Conservation (phyloP, 768 basidiomycete species). For the Tricholoma bakamatsutake region DNA sequence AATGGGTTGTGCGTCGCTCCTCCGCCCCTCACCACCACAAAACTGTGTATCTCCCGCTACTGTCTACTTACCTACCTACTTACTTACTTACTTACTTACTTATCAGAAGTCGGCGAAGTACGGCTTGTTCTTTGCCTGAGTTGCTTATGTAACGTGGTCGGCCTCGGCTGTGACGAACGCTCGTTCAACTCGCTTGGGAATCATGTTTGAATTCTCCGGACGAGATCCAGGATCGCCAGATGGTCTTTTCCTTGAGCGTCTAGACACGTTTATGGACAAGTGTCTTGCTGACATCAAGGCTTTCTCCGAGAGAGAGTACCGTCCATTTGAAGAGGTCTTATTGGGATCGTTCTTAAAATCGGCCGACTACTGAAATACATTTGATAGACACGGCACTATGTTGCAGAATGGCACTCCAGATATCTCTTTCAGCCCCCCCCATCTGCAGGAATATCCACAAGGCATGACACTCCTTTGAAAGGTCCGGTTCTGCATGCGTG, state of each 20-base stretch:
- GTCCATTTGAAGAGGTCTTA: slow-evolving; percentile 56
- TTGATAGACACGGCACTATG: slow-evolving; percentile 39
- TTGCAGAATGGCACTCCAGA: slow-evolving; percentile 61
- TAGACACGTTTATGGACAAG: slow-evolving; percentile 60
- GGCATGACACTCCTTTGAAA: slow-evolving; percentile 13
- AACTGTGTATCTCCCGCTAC: too few relatives aligned
- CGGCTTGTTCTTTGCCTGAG: too few relatives aligned
- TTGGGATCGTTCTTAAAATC: slow-evolving; percentile 15
- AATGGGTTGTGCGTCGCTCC: too few relatives aligned
- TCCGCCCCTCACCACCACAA: too few relatives aligned
- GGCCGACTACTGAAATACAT: slow-evolving; percentile 17
- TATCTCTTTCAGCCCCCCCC: slow-evolving; percentile 40
- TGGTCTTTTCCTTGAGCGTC: slow-evolving; percentile 55
- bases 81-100: too few relatives aligned
- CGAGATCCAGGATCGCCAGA: slow-evolving; percentile 31
- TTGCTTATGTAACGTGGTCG: too few relatives aligned
- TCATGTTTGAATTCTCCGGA: slow-evolving; percentile 30
- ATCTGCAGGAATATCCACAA: slow-evolving; percentile 2
- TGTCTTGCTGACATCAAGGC: slow-evolving; percentile 48
- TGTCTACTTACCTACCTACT: too few relatives aligned
- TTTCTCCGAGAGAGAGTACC: slow-evolving; percentile 55
- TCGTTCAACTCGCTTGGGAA: not conserved
- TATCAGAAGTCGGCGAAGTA: too few relatives aligned
- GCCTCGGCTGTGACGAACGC: too few relatives aligned
- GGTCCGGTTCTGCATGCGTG: slow-evolving; percentile 13